Evolutionary conservation across 768 basidiomycete species (phyloP), one percentile per base, ranked within the genome.

Genomic region (Leccinum aurantiacum): DNA sequence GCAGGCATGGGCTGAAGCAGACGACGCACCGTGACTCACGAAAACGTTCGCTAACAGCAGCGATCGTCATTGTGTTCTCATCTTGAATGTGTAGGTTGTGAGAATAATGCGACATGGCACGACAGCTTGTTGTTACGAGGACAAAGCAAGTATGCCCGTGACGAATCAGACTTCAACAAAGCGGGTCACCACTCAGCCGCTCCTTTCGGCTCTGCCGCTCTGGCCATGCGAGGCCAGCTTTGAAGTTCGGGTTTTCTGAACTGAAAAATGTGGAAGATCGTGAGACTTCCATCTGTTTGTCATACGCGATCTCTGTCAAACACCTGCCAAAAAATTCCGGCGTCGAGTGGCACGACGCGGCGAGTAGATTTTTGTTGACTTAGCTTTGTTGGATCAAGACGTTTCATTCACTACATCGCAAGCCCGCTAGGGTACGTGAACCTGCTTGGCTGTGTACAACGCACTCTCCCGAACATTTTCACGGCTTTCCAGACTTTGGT

Each of bases 251-350:
- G 47, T 48, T 44, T 31, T 31, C 53, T 10, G 24, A 17, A 50
- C 50, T 56, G 54, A 46, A 56, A 55, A 58, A 25, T 51, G 56
- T 57, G 25, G 47, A 10, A 38, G 27, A 53, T 67, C 65, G 65
- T 66, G 62, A 66, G 65, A 60, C 38, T 60, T 65, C 31, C 56
- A 27, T 50, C 33, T 56, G 41, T 60, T 64, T 66, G 33, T 64
- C 37, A 22, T 46, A 46, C 27, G 56, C 62, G 57, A 65, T 59
- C 35, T 17, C 44, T 68, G 66, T 68, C 67, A 65, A 68, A 65
- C 63, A 53, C 31, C 8, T 19, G 47, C 52, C 65, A 55, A 65
- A 14, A 15, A n/a, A n/a, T 57, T 54, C 58, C 22, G 19, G 22
- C 35, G 31, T 56, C 15, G 38, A 35, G 61, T 58, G 60, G 65